These are phyloP conservation scores for Pichia cabralensis DNA, from an alignment of 805 yeast genomes.

Conservation along the genomic window DNA sequence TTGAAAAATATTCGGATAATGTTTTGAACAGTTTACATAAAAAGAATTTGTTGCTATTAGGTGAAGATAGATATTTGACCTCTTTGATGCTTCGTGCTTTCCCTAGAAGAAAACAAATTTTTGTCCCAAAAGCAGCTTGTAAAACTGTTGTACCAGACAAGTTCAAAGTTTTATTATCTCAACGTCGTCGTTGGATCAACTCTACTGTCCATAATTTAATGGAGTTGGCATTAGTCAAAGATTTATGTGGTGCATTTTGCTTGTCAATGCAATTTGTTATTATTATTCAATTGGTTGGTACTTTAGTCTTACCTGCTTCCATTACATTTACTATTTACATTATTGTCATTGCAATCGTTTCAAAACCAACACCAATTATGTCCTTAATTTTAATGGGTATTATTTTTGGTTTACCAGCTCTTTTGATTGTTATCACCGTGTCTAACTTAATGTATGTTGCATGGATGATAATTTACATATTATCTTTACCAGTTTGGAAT, in stretches of 20 bases:
- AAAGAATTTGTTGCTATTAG: constrained; percentile 74
- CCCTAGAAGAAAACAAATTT: constrained; percentile 80
- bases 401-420: constrained; percentile 79
- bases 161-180: constrained; percentile 73
- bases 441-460: constrained; percentile 59
- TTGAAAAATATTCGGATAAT: constrained; percentile 82
- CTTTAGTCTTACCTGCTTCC: constrained; percentile 83
- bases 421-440: constrained; percentile 71
- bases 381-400: constrained; percentile 68
- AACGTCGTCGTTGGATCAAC: constrained; percentile 94
- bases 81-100: constrained; percentile 81
- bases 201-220: constrained; percentile 88
- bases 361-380: constrained; percentile 66
- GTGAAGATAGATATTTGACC: constrained; percentile 83
- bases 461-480: constrained; percentile 70
- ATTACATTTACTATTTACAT: constrained; percentile 76
- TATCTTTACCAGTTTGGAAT: constrained; percentile 91
- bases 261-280: constrained; percentile 93
- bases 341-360: constrained; percentile 56
- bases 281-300: constrained; percentile 74
- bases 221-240: constrained; percentile 77
- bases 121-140: constrained; percentile 86
- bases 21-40: constrained; percentile 75
- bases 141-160: constrained; percentile 83
- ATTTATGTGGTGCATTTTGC: constrained; percentile 89